Percentiles rank a stretch among this genome's conserved stretches.
Conservation (phyloP, 768 basidiomycete species). For the Russula dissimulans region DNA sequence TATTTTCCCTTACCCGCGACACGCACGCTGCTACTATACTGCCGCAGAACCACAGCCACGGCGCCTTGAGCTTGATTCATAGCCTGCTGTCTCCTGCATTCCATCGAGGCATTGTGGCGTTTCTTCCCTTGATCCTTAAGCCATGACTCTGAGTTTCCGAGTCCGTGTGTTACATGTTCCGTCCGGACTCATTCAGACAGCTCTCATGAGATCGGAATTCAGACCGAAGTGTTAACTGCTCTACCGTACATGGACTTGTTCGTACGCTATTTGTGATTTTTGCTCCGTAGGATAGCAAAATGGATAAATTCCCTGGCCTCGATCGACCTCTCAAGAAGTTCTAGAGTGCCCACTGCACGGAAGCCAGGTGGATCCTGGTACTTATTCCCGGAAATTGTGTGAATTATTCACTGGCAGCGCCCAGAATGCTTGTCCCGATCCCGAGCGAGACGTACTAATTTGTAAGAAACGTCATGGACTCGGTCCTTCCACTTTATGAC, state of each 20-base stretch:
- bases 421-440: neutral
- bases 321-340: neutral
- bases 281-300: too few relatives aligned
- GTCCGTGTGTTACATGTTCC: neutral
- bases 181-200: neutral
- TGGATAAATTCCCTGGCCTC: neutral
- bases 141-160: neutral
- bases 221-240: neutral
- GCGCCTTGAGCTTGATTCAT: neutral
- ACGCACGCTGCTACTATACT: neutral
- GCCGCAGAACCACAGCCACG: neutral
- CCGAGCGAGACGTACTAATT: neutral
- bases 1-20: neutral
- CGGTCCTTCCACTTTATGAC: neutral
- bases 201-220: neutral
- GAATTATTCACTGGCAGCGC: neutral
- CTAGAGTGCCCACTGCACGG: neutral
- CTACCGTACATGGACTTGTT: neutral
- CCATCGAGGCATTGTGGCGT: neutral
- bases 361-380: neutral
- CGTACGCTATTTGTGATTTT: neutral
- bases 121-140: neutral
- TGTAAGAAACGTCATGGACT: neutral
- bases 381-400: neutral
- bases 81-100: too few relatives aligned